These are phyloP conservation scores for Podospora didyma DNA, from an alignment of 495 filamentous ascomycete species.

Conservation along the genomic window DNA sequence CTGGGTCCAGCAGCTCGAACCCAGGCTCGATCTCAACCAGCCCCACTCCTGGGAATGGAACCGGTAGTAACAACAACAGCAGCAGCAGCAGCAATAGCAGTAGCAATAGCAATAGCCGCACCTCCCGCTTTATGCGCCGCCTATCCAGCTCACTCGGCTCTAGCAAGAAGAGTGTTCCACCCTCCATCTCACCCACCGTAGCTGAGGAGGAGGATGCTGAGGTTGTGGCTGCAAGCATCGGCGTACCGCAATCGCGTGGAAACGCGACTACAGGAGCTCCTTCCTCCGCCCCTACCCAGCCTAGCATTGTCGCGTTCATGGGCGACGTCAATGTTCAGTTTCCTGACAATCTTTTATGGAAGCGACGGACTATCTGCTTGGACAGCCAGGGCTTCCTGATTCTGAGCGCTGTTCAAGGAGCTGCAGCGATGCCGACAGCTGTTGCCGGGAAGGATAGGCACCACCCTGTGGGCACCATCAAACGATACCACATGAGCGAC, in stretches of 20 bases:
- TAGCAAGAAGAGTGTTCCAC: conserved; percentile 53
- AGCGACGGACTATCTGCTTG: conserved; percentile 75
- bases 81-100: conserved; percentile 60
- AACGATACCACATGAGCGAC: conserved; percentile 76
- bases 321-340: conserved; percentile 94
- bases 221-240: conserved; percentile 30
- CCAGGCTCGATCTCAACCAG: conserved; percentile 15
- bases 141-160: conserved; percentile 67
- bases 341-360: conserved; percentile 89
- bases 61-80: conserved; percentile 55
- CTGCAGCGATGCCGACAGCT: conserved; percentile 28
- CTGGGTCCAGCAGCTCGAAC: conserved; percentile 12
- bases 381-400: conserved; percentile 75
- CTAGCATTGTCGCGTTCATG: conserved; percentile 56
- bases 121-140: conserved; percentile 73
- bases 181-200: conserved; percentile 54
- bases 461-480: conserved; percentile 45
- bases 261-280: conserved; percentile 16
- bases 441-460: conserved; percentile 41
- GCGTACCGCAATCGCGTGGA: conserved; percentile 18
- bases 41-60: conserved; percentile 53
- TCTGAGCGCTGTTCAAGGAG: conserved; percentile 53
- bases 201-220: conserved; percentile 58
- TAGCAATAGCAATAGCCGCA: conserved; percentile 56
- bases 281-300: conserved; percentile 23